Evolutionary conservation across 2,329 filamentous ascomycete genomes (phyloP).

Genomic region (Nemania diffusa): DNA sequence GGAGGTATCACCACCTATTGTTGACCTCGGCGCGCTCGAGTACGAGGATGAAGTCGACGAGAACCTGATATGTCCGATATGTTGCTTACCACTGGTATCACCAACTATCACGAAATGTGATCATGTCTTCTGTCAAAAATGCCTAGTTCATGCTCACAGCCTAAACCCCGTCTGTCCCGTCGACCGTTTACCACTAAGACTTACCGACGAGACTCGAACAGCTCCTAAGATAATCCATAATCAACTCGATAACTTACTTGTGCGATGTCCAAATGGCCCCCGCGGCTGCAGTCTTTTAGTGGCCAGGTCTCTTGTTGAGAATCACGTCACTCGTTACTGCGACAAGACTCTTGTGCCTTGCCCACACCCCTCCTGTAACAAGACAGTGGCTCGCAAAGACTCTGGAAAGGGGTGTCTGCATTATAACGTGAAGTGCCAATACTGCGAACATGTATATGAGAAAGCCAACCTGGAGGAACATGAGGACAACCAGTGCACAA

Average conservation of each 20-base stretch:
- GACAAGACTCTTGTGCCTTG: slow-evolving; percentile 66
- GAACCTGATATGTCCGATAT: slow-evolving; percentile 65
- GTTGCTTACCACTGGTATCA: slow-evolving; percentile 68
- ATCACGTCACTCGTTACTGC: slow-evolving; percentile 68
- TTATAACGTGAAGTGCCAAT: slow-evolving; percentile 60
- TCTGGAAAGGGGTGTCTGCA: slow-evolving; percentile 66
- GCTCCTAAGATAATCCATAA: slow-evolving; percentile 64
- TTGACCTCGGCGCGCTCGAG: slow-evolving; percentile 59
- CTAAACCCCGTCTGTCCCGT: slow-evolving; percentile 64
- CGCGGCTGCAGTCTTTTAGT: slow-evolving; percentile 63
- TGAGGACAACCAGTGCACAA: slow-evolving; percentile 56
- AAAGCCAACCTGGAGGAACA: slow-evolving; percentile 60
- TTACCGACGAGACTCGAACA: slow-evolving; percentile 47
- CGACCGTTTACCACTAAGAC: slow-evolving; percentile 60
- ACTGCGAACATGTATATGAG: slow-evolving; percentile 63
- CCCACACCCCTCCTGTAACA: slow-evolving; percentile 62
- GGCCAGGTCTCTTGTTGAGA: slow-evolving; percentile 64
- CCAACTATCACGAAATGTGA: slow-evolving; percentile 71
- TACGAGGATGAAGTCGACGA: slow-evolving; percentile 58
- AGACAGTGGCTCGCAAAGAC: slow-evolving; percentile 63
- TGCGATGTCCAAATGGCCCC: slow-evolving; percentile 65
- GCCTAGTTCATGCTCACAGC: slow-evolving; percentile 59
- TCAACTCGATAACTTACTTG: slow-evolving; percentile 68
- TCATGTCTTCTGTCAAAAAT: slow-evolving; percentile 72
- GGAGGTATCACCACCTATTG: slow-evolving; percentile 32